phyloP scores from a whole-genome alignment of 73 alveolate genomes.

The Paramecium octaurelia region DNA sequence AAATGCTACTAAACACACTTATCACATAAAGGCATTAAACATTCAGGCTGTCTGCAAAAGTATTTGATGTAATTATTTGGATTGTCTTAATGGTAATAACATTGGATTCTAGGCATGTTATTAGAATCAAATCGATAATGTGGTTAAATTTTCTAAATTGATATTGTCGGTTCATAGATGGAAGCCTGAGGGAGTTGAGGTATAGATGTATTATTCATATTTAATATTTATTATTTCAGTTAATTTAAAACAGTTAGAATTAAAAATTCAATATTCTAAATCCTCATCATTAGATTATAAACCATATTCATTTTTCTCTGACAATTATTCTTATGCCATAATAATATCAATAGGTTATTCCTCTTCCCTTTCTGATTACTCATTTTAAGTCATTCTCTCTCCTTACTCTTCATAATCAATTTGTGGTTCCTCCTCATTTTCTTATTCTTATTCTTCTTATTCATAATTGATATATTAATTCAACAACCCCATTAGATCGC shows the following conservation, averaged over 20 bases:
- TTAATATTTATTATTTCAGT: background rate
- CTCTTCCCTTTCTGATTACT: background rate
- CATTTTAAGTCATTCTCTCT: background rate
- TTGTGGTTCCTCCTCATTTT: background rate
- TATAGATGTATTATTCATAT: background rate
- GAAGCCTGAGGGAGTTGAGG: background rate
- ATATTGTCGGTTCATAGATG: background rate
- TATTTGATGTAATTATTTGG: background rate
- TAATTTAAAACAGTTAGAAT: background rate
- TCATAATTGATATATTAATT: background rate
- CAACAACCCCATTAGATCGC: background rate
- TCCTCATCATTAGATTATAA: background rate
- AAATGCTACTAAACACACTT: background rate
- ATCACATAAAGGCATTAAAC: conserved; percentile 18
- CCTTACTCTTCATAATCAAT: background rate
- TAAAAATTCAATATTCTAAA: background rate
- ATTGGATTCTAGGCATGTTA: background rate
- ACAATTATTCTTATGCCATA: background rate
- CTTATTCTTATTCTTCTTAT: background rate
- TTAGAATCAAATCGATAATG: background rate
- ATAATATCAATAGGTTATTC: background rate
- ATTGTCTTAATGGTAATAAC: background rate
- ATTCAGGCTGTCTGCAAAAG: background rate
- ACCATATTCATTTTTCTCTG: background rate
- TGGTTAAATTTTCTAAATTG: background rate